Evolutionary conservation across 495 filamentous ascomycete genomes (phyloP), one percentile per base, ranked within the genome.

Genomic region (Trichoderma orchidacearum): DNA sequence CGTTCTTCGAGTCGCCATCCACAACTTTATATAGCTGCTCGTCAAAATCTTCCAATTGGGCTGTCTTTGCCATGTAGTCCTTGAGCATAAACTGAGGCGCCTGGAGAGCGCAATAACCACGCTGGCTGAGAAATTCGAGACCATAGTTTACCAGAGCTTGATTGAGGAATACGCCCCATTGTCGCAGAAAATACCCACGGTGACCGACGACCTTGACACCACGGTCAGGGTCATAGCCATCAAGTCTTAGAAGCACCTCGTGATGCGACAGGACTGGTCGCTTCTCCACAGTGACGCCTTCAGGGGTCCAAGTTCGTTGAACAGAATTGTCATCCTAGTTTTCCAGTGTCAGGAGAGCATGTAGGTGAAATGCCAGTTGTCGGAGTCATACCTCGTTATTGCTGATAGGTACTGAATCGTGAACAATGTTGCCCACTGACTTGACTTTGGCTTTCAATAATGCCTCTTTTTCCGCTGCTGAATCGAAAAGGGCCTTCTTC

Each of bases 31-130:
- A 98, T 35, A 97, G 70, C 65, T 97, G 90, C 68, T 98, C 93
- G 62, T 97, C 93, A 64, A 97, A 98, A 61, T 97, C 87, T 65
- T 92, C 89, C 17, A 98, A 82, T 72, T 98, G 94, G 3, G 93
- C 93, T 1, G 93, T 98, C 75, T 96, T 96, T n/a, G 90, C 93
- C 94, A 97, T 97, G 68, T 87, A 84, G 35, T 95, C 87, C 71
- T 84, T 85, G 53, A 92, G 79, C 93, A 97, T 97, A 74, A 98
- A 95, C 61, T 90, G 90, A 2, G 93, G 93, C 11, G 92, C 89
- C 66, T 95, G 89, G 55, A 93, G 85, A 2, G 89, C 83, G n/a
- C 76, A 90, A 71, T 94, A 97, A 21, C 73, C 87, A 77, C 72
- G 83, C 74, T 68, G 71, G 67, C 79, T 79, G 17, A 97, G 80